Percentiles rank a stretch among this genome's conserved stretches.
phyloP scores from a whole-genome alignment of 2,329 filamentous ascomycete genomes.

The Penicillium brevicompactum region DNA sequence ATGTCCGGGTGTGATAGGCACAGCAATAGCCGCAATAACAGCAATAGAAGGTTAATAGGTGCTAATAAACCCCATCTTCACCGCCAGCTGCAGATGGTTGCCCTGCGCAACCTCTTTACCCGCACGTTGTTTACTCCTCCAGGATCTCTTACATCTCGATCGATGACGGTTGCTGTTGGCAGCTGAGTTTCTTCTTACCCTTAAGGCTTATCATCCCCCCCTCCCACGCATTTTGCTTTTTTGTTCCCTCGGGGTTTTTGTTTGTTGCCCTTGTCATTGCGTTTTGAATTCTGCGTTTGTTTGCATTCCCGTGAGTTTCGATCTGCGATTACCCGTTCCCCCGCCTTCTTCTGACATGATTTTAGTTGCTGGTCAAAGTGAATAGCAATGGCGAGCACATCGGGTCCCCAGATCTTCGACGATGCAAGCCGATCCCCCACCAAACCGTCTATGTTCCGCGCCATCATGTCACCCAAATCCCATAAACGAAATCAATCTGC shows the following conservation, averaged over 20 bases:
- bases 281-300: constrained; percentile 16
- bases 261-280: constrained; percentile 8
- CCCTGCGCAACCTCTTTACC: constrained; percentile 34
- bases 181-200: constrained; percentile 9
- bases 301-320: constrained; percentile 22
- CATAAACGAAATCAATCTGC: constrained; percentile 51
- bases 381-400: constrained; percentile 36
- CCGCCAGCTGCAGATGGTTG: constrained; percentile 30
- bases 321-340: constrained; percentile 19
- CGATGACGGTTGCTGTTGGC: constrained; percentile 30
- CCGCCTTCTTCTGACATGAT: constrained; percentile 12
- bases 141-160: constrained; percentile 22
- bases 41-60: constrained; percentile 2
- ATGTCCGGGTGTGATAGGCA: not conserved
- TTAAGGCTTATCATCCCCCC: constrained; percentile 17
- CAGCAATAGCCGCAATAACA: not conserved
- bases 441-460: constrained; percentile 53
- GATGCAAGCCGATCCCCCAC: constrained; percentile 37
- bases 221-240: constrained; percentile 10
- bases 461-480: constrained; percentile 54
- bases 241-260: constrained; percentile 5
- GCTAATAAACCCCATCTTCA: constrained; percentile 18
- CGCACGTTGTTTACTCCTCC: constrained; percentile 37
- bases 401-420: constrained; percentile 40
- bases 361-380: constrained; percentile 34